Evolutionary conservation across 2,329 filamentous ascomycete species (phyloP), one percentile per base, ranked within the genome.

Genomic region (Myotisia sp.): DNA sequence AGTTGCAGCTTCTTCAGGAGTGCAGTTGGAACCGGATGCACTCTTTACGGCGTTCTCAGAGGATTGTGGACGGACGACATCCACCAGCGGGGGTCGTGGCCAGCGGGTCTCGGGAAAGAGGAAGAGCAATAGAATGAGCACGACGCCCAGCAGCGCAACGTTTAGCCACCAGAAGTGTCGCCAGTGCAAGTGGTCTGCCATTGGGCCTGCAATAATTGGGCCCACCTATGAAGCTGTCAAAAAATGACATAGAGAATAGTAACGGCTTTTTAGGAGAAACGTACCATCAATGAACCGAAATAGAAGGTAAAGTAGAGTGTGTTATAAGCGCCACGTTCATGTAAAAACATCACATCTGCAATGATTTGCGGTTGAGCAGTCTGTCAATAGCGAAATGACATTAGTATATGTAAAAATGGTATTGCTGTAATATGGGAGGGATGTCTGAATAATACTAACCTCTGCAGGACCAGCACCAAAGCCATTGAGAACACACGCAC

Each of bases 101-200:
- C 65, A 78, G 41, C 68, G 69, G 0, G 74, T 77, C 48, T 78
- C 74, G 0, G 74, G 74, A 44, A 76, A 76, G 45, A 71, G 57
- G 47, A 75, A 71, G 18, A 76, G 49, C 21, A 67, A 59, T 47
- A 71, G 56, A 3, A 74, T 19, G 14, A 68, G 52, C 0, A 64
- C 63, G 3, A 68, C 45, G 1, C 55, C 65, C 2, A 73, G 52
- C 2, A 77, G 33, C 1, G 49, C 74, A 2, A 70, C 67, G 42
- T 76, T 76, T 41, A 78, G 58, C 73, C 73, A 78, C 69, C 71
- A 78, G 50, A 78, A 78, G 45, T 58, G 71, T 17, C 70, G 59
- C 68, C 70, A 76, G 30, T 71, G 71, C 3, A 67, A 49, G 22
- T 68, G 62, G 27, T 68, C 56, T 1, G 71, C 64, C 71, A 79